A percentile compares a stretch with the other conserved stretches of the same genome.
phyloP scores from a whole-genome alignment of 257 asterid genomes.

The Jasminum sambac region DNA sequence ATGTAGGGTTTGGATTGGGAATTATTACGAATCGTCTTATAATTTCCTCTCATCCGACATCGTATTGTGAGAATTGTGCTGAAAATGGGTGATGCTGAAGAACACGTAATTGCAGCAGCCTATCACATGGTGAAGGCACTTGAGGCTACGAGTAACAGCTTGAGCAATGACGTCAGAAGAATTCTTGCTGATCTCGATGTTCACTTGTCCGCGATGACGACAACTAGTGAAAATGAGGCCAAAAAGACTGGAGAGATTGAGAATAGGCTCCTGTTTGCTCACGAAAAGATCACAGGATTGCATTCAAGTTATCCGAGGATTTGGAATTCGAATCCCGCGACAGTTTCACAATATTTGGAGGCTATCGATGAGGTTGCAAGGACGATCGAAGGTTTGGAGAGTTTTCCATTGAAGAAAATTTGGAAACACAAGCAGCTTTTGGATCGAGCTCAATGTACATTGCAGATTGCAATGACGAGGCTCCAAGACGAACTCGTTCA shows the following conservation, averaged over 20 bases:
- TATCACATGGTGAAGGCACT: slow-evolving; percentile 60
- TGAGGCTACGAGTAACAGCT: slow-evolving; percentile 29
- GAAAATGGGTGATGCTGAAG: slow-evolving; percentile 47
- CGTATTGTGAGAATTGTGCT: background rate
- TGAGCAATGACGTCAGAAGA: slow-evolving; percentile 33
- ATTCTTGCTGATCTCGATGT: slow-evolving; percentile 39
- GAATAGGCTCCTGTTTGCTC: slow-evolving; percentile 36
- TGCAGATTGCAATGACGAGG: slow-evolving; percentile 59
- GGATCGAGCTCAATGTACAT: slow-evolving; percentile 37
- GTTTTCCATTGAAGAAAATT: slow-evolving; percentile 19
- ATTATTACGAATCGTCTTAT: background rate
- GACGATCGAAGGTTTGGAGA: slow-evolving; percentile 25
- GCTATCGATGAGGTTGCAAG: slow-evolving; percentile 48
- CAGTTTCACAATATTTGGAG: slow-evolving; percentile 40
- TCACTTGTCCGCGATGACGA: slow-evolving; percentile 39
- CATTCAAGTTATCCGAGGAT: slow-evolving; percentile 39
- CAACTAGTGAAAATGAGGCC: slow-evolving; percentile 29
- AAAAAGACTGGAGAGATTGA: slow-evolving; percentile 33
- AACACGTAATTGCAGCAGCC: slow-evolving; percentile 55
- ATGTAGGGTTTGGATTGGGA: background rate
- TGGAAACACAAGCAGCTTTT: slow-evolving; percentile 30
- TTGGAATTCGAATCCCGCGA: slow-evolving; percentile 43
- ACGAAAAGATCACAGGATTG: slow-evolving; percentile 36
- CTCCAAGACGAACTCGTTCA: slow-evolving; percentile 51
- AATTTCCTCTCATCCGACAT: background rate